These are phyloP conservation scores for Leccinum pallidistipes DNA, from an alignment of 1,284 basidiomycete genomes.

Conservation along the genomic window DNA sequence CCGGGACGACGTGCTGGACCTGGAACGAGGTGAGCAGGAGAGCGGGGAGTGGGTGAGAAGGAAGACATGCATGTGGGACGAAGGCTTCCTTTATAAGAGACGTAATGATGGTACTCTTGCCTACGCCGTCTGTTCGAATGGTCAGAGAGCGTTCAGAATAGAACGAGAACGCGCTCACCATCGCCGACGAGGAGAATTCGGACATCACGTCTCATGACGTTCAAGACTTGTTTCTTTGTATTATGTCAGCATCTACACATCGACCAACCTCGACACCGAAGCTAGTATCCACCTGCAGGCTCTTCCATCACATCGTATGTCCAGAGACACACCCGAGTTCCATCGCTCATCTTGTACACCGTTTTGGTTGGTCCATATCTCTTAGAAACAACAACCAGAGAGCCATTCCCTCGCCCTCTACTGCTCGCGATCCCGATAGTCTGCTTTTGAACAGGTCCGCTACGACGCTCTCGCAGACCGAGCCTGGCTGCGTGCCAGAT, in stretches of 20 bases:
- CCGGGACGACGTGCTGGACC: conserved; percentile 91
- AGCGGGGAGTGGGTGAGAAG: not conserved
- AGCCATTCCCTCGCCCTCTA: conserved; percentile 55
- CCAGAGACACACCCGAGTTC: not conserved
- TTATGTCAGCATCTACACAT: conserved; percentile 33
- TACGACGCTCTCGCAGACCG: conserved; percentile 56
- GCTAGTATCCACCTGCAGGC: conserved; percentile 50
- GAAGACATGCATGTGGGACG: conserved; percentile 70
- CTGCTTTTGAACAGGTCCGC: conserved; percentile 44
- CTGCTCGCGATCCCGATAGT: conserved; percentile 48
- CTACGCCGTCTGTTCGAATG: conserved; percentile 73
- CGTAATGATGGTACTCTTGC: conserved; percentile 93
- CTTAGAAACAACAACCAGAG: conserved; percentile 43
- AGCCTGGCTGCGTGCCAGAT: conserved; percentile 52
- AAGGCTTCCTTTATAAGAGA: conserved; percentile 95
- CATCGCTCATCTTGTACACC: conserved; percentile 37
- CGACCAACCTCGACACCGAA: conserved; percentile 41
- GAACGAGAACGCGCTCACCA: conserved; percentile 48
- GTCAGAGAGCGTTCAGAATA: not conserved
- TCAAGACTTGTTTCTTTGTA: no score
- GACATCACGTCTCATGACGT: conserved; percentile 60
- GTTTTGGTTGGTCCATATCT: conserved; percentile 60
- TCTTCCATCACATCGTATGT: conserved; percentile 47
- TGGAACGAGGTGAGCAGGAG: conserved; percentile 34
- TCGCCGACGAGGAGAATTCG: conserved; percentile 94